phyloP scores from a whole-genome alignment of 768 basidiomycete species.

The Amanita inopinata region DNA sequence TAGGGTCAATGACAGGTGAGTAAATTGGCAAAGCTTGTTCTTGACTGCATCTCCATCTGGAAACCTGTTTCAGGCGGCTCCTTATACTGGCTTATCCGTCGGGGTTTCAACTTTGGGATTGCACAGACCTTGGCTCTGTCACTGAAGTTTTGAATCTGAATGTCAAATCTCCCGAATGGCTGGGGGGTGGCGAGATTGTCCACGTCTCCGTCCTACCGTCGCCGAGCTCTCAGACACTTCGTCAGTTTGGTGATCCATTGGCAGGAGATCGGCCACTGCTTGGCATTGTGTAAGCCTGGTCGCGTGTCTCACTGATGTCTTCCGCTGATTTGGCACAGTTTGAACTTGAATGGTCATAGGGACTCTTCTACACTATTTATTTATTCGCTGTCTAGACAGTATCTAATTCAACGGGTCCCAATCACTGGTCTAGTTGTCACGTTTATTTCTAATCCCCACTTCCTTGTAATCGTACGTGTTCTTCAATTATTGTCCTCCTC shows the following conservation, averaged over 20 bases:
- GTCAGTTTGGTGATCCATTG: slow-evolving; percentile 19
- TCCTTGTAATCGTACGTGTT: slow-evolving; percentile 49
- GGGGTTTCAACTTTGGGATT: slow-evolving; percentile 55
- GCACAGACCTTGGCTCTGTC: slow-evolving; percentile 33
- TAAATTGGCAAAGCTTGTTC: not conserved
- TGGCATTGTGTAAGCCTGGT: slow-evolving; percentile 26
- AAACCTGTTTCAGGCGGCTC: slow-evolving; percentile 26
- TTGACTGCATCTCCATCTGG: not conserved
- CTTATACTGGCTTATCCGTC: slow-evolving; percentile 44
- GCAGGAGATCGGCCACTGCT: slow-evolving; percentile 20
- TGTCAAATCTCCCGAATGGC: slow-evolving; percentile 1
- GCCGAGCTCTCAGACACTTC: slow-evolving; percentile 6
- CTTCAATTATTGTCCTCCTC: not conserved
- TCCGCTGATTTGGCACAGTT: slow-evolving; percentile 16
- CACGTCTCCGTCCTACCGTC: slow-evolving; percentile 34
- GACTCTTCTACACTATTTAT: slow-evolving; percentile 18
- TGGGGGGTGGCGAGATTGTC: slow-evolving; percentile 14
- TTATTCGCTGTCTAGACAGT: slow-evolving; percentile 29
- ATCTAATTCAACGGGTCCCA: slow-evolving; percentile 37
- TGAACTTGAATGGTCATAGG: slow-evolving; percentile 7
- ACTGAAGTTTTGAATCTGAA: slow-evolving; percentile 43
- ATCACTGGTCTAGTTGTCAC: slow-evolving; percentile 30
- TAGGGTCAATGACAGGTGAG: slow-evolving; percentile 15
- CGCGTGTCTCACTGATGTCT: slow-evolving; percentile 18
- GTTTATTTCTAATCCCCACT: slow-evolving; percentile 36